phyloP scores from a whole-genome alignment of 2,329 filamentous ascomycete species.

The Ophiostoma montium region DNA sequence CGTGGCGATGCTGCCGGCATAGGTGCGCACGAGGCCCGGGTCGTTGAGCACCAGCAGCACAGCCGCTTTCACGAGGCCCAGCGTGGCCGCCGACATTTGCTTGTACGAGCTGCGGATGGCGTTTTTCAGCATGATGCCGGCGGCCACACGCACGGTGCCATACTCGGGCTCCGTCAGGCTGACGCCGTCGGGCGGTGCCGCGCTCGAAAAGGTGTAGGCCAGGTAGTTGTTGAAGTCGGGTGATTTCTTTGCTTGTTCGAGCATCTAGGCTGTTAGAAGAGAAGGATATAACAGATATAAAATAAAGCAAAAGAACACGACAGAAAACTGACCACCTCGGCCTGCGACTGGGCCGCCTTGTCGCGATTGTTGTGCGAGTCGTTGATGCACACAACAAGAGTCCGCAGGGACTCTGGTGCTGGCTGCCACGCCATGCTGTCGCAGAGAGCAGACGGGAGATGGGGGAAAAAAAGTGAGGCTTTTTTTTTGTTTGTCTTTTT shows the following conservation, averaged over 20 bases:
- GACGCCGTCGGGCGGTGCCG: conserved; percentile 46
- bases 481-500: too few species aligned
- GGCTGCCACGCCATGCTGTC: conserved; percentile 88
- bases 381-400: conserved; percentile 77
- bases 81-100: conserved; percentile 56
- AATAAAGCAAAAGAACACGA: neutral
- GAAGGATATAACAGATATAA: neutral
- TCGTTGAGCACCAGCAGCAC: conserved; percentile 73
- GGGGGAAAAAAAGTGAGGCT: neutral
- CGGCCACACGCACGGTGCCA: conserved; percentile 68
- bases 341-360: conserved; percentile 69
- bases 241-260: conserved; percentile 71
- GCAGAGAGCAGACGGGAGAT: too few species aligned
- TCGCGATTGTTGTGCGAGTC: conserved; percentile 84
- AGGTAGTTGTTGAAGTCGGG: conserved; percentile 98
- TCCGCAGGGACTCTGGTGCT: conserved; percentile 69
- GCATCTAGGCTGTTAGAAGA: conserved; percentile 59
- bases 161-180: conserved; percentile 47
- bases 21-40: conserved; percentile 72
- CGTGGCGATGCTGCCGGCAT: conserved; percentile 86
- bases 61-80: conserved; percentile 65
- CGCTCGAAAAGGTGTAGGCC: conserved; percentile 71
- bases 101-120: conserved; percentile 67
- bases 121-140: conserved; percentile 92
- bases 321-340: conserved; percentile 56